Conservation (phyloP, 192 early-diverging fungal genomes). For the Spizellomyces sp. region DNA sequence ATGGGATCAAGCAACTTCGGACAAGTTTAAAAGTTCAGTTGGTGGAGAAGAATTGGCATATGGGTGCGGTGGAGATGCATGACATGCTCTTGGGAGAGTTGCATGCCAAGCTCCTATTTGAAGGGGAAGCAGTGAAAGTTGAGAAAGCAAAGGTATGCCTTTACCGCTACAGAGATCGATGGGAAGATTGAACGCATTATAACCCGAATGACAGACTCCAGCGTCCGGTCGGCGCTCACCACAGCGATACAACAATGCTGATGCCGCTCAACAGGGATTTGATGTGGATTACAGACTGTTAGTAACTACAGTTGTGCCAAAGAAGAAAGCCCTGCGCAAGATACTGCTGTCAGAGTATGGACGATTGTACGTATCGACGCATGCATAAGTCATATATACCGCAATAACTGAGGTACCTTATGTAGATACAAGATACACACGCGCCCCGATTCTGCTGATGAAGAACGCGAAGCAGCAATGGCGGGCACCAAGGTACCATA, state of each 20-base stretch:
- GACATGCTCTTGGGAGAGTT: conserved; percentile 39
- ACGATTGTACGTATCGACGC: conserved; percentile 12
- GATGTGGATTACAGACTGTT: conserved; percentile 50
- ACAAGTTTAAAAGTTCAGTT: conserved; percentile 50
- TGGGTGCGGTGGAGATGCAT: conserved; percentile 47
- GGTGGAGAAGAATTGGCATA: conserved; percentile 50
- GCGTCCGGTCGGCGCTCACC: conserved; percentile 2
- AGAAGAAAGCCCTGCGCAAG: conserved; percentile 54
- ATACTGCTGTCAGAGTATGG: conserved; percentile 48
- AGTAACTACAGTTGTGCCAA: conserved; percentile 36
- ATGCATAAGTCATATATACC: neutral
- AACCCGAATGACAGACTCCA: too few relatives aligned
- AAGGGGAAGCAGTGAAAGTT: conserved; percentile 27
- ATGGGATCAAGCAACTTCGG: conserved; percentile 30
- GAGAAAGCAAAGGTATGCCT: conserved; percentile 15
- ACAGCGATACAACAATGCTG: conserved; percentile 6
- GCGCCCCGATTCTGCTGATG: conserved; percentile 27
- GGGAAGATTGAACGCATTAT: too few relatives aligned
- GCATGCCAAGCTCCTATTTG: conserved; percentile 36
- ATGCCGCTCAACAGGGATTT: conserved; percentile 24
- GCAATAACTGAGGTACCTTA: neutral
- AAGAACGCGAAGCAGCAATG: conserved; percentile 34
- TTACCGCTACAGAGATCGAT: neutral
- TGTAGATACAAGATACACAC: neutral
- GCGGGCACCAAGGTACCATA: conserved; percentile 19